Base-by-base conservation (phyloP, 371 early-diverging fungal genomes). In the Mortierella sp. region DNA sequence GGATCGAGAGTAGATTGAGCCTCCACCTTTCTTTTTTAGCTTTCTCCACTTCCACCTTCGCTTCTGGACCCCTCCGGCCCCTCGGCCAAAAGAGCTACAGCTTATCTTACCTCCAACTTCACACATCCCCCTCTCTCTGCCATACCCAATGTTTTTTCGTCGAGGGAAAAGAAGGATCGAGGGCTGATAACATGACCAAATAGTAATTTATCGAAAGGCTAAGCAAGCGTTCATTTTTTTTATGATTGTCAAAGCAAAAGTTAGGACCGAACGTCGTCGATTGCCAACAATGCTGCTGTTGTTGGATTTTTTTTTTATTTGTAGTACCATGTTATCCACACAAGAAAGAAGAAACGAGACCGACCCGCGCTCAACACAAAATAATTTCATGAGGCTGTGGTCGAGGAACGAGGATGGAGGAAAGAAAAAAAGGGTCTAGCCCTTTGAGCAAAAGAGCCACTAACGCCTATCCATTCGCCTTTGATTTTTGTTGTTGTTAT, bases 81-180 rank as follows among this genome's bases (percentile, higher is more conserved):
- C 28, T 57, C 3, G 16, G 13, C 14, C 26, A 3, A 16, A 3
- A 50, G 26, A 28, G 11, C 57, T 28, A 28, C 19, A 31, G 19
- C 61, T 34, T 61, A 61, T 61, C 61, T 61, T 61, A 19, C 59
- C 31, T 55, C 28, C 61, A 61, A 31, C 61, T 61, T 31, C 6
- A 54, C 54, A n/a, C 61, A 61, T 3, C 13, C 31, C 11, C 16
- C 16, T 28, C 13, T 28, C 28, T 57, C 14, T 28, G 6, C 57
- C 5, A 28, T 28, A 9, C 28, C 57, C 57, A 10, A 28, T 50
- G 13, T 50, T 50, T 50, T 50, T 13, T 50, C 16, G 50, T 19
- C 4, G 31, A 55, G 26, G 28, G 55, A 26, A 31, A 3, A 31
- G 9, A 14, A 31, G 59, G 19, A 59, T 59, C 19, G 19, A 61